Conservation (phyloP, 345 rosid genomes). For the Salix caprea region DNA sequence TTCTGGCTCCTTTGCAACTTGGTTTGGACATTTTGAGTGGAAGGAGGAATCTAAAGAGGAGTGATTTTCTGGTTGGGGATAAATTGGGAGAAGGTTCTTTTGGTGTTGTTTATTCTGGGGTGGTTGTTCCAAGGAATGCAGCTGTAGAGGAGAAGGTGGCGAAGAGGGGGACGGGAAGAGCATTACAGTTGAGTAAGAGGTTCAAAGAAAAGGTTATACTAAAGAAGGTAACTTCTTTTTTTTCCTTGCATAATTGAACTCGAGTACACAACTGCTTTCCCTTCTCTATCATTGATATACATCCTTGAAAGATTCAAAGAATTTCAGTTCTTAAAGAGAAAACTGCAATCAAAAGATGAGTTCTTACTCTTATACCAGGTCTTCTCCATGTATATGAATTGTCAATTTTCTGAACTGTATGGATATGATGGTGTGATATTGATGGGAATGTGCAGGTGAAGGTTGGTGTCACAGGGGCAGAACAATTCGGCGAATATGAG, state of each 20-base stretch:
- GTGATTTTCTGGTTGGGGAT: conserved; percentile 64
- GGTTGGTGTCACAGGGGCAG: conserved; percentile 74
- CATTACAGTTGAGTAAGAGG: conserved; percentile 32
- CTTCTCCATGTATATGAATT: background rate
- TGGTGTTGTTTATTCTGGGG: conserved; percentile 83
- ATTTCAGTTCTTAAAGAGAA: background rate
- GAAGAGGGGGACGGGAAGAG: conserved; percentile 44
- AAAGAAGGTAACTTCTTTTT: conserved; percentile 46
- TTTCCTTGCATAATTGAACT: background rate
- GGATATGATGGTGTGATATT: background rate
- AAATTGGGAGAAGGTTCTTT: conserved; percentile 94
- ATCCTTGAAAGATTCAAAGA: background rate
- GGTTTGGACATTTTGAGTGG: conserved; percentile 64
- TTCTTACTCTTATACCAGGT: background rate
- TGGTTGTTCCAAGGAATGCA: conserved; percentile 57
- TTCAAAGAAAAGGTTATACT: conserved; percentile 78
- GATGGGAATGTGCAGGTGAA: conserved; percentile 52
- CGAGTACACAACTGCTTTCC: background rate
- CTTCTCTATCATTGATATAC: background rate
- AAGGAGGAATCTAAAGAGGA: conserved; percentile 60
- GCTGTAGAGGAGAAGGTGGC: conserved; percentile 37
- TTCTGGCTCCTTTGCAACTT: conserved; percentile 78
- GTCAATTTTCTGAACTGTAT: background rate
- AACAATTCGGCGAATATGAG: conserved; percentile 83
- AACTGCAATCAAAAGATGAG: background rate